Base-by-base conservation (phyloP, 225 moss, liverwort and hornwort species). In the Lunularia cruciata region DNA sequence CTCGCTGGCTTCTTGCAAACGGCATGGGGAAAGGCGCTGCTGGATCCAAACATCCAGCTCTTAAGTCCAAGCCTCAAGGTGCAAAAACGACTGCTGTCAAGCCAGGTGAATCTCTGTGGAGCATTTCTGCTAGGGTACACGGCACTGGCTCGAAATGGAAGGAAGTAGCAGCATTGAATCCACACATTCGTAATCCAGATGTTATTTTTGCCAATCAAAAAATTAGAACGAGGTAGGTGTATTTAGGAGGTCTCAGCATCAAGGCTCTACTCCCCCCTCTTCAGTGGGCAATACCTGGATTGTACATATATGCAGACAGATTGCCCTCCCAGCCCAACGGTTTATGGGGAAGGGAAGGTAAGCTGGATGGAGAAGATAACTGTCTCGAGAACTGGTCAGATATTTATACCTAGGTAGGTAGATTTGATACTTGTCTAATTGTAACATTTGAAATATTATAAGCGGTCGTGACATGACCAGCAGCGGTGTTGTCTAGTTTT, bases 1-100 rank as follows among this genome's bases (percentile, higher is more conserved):
- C 96, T 52, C 89, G 96, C 32, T 98, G 96, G 96, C 89, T 98
- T 76, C 84, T 85, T 62, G 96, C 96, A 13, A 98, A 85, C 81
- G 96, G 96, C 59, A 98, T 98, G 92, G 80, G 84, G 67, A 92
- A 98, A 81, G 75, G 73, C 56, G 39, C 84, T 0, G 65, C 76
- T 43, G 60, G 68, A 45, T 70, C 76, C 38, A 98, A 90, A 75
- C 79, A 78, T 37, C 73, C 87, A 39, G 74, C 75, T 31, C 67
- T 84, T 3, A 86, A 83, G 70, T 34, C 67, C 33, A 92, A 86
- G 78, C 76, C 74, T 31, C 55, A 69, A 60, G 9, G 77, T 32
- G 51, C 76, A 5, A 75, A 74, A 45, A 70, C 82, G 46, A 72
- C 72, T 4, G 74, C 77, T 62, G 84, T 79, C 12, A 85, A 77